Conservation (phyloP, 306 rosid species). For the Rosa rugosa region DNA sequence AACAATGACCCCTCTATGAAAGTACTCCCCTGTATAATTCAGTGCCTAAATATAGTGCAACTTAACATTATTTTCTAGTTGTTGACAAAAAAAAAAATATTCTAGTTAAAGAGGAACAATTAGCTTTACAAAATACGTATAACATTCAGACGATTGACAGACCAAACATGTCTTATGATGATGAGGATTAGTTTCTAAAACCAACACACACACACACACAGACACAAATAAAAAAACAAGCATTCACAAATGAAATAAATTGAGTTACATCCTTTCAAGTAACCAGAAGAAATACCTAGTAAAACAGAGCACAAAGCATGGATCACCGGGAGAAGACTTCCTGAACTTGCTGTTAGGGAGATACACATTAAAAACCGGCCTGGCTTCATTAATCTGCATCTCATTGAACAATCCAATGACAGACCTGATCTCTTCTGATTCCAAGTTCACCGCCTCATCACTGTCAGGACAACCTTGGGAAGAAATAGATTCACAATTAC, state of each 20-base stretch:
- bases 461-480: slow-evolving; percentile 33
- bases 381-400: slow-evolving; percentile 47
- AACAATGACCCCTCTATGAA: neutral
- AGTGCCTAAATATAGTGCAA: neutral
- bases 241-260: neutral
- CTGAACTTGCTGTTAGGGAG: slow-evolving; percentile 80
- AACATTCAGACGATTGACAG: neutral
- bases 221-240: neutral
- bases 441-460: slow-evolving; percentile 28
- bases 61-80: neutral
- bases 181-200: neutral
- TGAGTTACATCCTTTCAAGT: slow-evolving; percentile 6
- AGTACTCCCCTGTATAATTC: neutral
- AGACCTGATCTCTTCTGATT: slow-evolving; percentile 28
- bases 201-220: neutral
- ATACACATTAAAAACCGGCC: slow-evolving; percentile 67
- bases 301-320: slow-evolving; percentile 62
- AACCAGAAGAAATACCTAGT: slow-evolving; percentile 51
- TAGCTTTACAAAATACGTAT: neutral
- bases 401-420: slow-evolving; percentile 40
- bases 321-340: slow-evolving; percentile 74
- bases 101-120: neutral
- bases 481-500: slow-evolving; percentile 19
- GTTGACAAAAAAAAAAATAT: too few relatives aligned
- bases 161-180: neutral